Base-by-base conservation (phyloP, 192 early-diverging fungal species). In the Coemansia umbellata region DNA sequence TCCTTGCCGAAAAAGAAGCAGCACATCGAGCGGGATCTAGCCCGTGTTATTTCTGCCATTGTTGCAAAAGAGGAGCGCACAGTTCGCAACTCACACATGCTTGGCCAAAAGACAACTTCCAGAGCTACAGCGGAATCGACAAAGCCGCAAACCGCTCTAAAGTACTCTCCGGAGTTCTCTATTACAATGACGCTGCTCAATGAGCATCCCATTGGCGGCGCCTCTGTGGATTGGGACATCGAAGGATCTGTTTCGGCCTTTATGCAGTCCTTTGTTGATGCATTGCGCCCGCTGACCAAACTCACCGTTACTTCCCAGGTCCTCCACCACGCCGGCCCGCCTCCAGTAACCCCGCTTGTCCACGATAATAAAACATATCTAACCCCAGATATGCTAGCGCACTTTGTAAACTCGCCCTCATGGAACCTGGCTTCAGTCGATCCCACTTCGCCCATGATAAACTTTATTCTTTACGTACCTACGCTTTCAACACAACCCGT, bases 381-480 rank as follows among this genome's bases (percentile, higher is more conserved):
- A 44, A 77, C 78, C 0, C 83, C 88, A 8, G 77, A 88, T 21
- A 70, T 81, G 47, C 80, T 99, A 19, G 82, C 93, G 11, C 85
- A 91, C 65, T 97, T 99, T 78, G 84, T 95, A 48, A 97, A 97
- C 67, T 86, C 92, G 47, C 91, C 92, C 5, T 93, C 95, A 58
- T 99, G 97, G 97, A 95, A 91, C 69, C 68, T 84, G 73, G 95
- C 93, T 10, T 95, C 94, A 2, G 85, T 81, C 10, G 90, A 95
- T 9, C 85, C 90, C 0, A 81, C 80, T 1, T 69, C 83, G 18
- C 89, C 94, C 5, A 85, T 89, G 45, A 69, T 99, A 40, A 94
- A 97, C 69, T 91, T 97, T 70, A 77, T 97, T 18, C 63, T 94
- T 3, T 99, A 93, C 71, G 77, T 95, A 13, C 96, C 96, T 0